Conservation (phyloP, 441 rosid genomes). For the Euphorbia celastroides region DNA sequence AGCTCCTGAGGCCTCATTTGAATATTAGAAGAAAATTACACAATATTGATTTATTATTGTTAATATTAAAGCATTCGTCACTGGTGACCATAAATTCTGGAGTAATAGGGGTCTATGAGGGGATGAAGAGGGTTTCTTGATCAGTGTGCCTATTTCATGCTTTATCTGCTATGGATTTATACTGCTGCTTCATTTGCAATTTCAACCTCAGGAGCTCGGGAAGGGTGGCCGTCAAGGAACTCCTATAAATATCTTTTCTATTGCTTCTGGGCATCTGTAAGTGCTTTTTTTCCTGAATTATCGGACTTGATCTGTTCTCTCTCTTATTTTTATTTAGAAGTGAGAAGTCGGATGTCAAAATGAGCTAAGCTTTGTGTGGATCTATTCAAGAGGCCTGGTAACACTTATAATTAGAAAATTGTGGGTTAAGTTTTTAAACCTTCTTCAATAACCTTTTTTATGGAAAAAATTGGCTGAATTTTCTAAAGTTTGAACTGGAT, state of each 20-base stretch:
- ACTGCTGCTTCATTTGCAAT: constrained; percentile 15
- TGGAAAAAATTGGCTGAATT: not conserved
- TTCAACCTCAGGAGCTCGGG: constrained; percentile 46
- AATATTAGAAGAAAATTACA: not conserved
- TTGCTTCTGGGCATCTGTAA: constrained; percentile 99
- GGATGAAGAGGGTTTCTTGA: not conserved
- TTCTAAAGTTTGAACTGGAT: not conserved
- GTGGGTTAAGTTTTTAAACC: not conserved
- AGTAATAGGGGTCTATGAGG: not conserved
- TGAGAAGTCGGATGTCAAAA: not conserved
- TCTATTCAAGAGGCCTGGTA: not conserved
- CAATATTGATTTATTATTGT: not conserved
- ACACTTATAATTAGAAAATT: not conserved
- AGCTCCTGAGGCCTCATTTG: not conserved
- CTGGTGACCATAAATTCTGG: not conserved
- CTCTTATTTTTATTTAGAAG: not conserved
- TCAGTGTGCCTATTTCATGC: not conserved
- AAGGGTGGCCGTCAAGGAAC: constrained; percentile 77
- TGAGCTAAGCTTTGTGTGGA: not conserved
- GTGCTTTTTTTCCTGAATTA: constrained; percentile 19
- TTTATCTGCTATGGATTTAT: not conserved
- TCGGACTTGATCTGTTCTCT: not conserved
- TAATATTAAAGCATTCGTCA: not conserved
- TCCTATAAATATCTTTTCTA: constrained; percentile 83
- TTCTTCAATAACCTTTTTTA: not conserved